Evolutionary conservation across 1,284 basidiomycete genomes (phyloP).

Genomic region (Coriolopsis trogii): DNA sequence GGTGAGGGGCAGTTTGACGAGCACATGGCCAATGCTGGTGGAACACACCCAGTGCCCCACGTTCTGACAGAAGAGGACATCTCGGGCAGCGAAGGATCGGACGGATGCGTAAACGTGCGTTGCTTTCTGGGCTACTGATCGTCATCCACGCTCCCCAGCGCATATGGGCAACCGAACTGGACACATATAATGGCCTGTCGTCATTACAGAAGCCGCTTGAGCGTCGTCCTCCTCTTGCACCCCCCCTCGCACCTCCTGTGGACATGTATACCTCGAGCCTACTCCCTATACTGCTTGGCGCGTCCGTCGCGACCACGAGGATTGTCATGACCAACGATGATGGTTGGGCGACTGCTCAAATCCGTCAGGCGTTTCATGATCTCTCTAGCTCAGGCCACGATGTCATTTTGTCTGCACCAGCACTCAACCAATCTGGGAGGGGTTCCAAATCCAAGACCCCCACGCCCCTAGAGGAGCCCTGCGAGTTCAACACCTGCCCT

Average conservation of each 20-base stretch:
- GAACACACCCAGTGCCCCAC: too few species aligned
- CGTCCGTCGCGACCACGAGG: slow-evolving; percentile 20
- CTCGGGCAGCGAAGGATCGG: too few species aligned
- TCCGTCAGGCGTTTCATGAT: slow-evolving; percentile 43
- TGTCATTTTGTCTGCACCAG: slow-evolving; percentile 46
- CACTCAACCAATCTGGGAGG: slow-evolving; percentile 46
- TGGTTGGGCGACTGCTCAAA: slow-evolving; percentile 46
- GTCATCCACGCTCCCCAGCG: too few species aligned
- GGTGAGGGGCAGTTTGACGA: too few species aligned
- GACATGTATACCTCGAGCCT: slow-evolving; percentile 9
- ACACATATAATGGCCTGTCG: neutral
- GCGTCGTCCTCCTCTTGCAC: neutral
- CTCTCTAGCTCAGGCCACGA: slow-evolving; percentile 38
- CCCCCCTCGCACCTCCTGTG: neutral
- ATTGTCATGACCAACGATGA: slow-evolving; percentile 38
- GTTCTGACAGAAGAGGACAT: too few species aligned
- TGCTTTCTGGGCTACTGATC: too few species aligned
- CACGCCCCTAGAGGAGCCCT: slow-evolving; percentile 34
- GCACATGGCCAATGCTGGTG: too few species aligned
- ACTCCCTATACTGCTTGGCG: slow-evolving; percentile 5
- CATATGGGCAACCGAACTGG: too few species aligned
- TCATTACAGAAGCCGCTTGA: neutral
- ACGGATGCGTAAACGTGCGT: too few species aligned
- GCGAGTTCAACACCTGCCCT: slow-evolving; percentile 44
- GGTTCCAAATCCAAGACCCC: slow-evolving; percentile 37